Evolutionary conservation across 2,329 filamentous ascomycete species (phyloP), one percentile per base, ranked within the genome.

Genomic region (Fusarium compactum): DNA sequence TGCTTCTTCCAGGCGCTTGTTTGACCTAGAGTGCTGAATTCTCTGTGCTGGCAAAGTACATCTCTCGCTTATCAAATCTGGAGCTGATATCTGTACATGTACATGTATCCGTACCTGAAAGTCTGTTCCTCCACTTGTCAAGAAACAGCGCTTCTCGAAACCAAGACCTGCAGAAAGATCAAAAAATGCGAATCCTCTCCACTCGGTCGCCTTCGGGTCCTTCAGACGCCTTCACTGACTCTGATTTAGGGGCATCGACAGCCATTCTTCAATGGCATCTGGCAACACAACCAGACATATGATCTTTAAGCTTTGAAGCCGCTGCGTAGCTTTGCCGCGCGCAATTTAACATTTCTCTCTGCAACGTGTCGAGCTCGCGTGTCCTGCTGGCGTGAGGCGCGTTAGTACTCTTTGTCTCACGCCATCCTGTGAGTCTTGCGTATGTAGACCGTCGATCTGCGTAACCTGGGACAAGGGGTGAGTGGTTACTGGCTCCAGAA

Each of bases 111-210:
- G 15, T 59, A 45, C 48, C 58, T 56, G 56, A 50, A 69, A 62
- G 62, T 57, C 68, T 69, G 65, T 70, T 72, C 62, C 44, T 59
- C 47, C 57, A 38, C 25, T 47, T 62, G 43, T 47, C 30, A 24
- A 48, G 54, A 40, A 44, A 55, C 57, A 54, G 72, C 72, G 73
- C 73, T 56, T 75, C 73, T 75, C 67, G 71, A 75, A 75, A 75
- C 73, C 46, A 52, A 67, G 58, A 70, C 67, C 50, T 68, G 67
- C 67, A 68, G 67, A 70, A 53, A 61, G 45, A 58, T 41, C 41
- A 57, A 60, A 43, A 60, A 46, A 54, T 45, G 12, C 41, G 47
- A 40, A 41, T 41, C 29, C 64, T 69, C 68, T 69, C 68, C 68
- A 71, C 68, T 38, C 15, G 68, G 64, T 52, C 60, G 64, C 68